Percentiles rank a stretch among this genome's conserved stretches.
Conservation (phyloP, 371 early-diverging fungal genomes). For the Rhizomucor pusillus region DNA sequence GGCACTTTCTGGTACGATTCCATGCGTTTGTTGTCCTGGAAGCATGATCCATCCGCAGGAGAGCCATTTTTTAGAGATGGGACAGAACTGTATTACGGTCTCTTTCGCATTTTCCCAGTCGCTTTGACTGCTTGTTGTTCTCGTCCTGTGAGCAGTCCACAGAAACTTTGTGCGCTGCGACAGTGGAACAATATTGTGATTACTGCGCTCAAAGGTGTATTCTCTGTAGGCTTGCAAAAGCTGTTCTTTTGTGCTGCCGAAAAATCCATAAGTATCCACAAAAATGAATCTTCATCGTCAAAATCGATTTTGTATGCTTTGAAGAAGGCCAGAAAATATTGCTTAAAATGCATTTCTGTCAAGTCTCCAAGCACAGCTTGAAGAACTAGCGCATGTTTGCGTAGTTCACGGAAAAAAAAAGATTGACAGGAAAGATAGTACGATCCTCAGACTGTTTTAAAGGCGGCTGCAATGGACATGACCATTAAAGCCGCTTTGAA, state of each 20-base stretch:
- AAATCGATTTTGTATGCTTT: neutral
- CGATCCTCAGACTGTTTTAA: neutral
- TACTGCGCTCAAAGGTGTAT: too few species aligned
- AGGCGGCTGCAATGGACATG: neutral
- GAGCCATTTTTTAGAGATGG: too few species aligned
- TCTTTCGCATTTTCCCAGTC: too few species aligned
- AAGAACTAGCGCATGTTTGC: neutral
- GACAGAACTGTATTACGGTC: too few species aligned
- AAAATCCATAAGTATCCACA: neutral
- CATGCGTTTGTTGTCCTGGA: too few species aligned
- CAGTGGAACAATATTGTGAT: too few species aligned
- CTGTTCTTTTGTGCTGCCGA: neutral
- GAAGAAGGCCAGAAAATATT: constrained; percentile 2
- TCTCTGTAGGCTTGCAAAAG: too few species aligned
- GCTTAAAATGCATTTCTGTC: constrained; percentile 1
- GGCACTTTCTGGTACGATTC: too few species aligned
- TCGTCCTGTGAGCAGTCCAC: too few species aligned
- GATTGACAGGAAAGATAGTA: neutral
- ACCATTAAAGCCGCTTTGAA: neutral
- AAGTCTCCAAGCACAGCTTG: neutral
- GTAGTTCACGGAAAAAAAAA: neutral
- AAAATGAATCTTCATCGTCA: neutral
- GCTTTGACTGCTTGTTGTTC: too few species aligned
- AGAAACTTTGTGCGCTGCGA: too few species aligned
- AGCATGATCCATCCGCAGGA: too few species aligned